Percentiles rank a stretch among this genome's conserved stretches.
phyloP scores from a whole-genome alignment of 1,284 basidiomycete species.

The Rhizoctonia solani region DNA sequence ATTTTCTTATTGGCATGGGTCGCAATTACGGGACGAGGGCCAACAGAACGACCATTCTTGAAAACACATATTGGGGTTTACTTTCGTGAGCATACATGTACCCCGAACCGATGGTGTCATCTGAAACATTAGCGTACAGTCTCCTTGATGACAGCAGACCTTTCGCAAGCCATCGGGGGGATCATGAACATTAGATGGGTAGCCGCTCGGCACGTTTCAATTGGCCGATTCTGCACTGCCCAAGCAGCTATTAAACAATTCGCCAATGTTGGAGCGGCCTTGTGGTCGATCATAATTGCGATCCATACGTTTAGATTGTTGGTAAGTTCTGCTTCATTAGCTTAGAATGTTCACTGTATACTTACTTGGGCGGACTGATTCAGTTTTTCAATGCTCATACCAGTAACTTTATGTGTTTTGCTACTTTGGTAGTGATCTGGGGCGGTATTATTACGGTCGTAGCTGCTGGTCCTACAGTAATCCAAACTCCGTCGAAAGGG shows the following conservation, averaged over 20 bases:
- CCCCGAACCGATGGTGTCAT: neutral
- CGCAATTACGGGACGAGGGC: conserved; percentile 23
- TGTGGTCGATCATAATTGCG: conserved; percentile 48
- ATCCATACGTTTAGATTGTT: conserved; percentile 20
- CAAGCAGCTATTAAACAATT: conserved; percentile 51
- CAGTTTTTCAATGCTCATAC: conserved; percentile 29
- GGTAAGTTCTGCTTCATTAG: neutral
- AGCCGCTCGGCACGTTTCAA: conserved; percentile 44
- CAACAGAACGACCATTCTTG: conserved; percentile 19
- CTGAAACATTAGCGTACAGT: conserved; percentile 36
- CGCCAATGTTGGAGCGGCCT: conserved; percentile 50
- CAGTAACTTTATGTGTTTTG: conserved; percentile 6
- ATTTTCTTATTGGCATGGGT: conserved; percentile 16
- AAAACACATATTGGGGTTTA: conserved; percentile 26
- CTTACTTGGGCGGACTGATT: neutral
- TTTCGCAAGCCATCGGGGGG: conserved; percentile 47
- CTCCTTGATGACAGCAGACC: conserved; percentile 48
- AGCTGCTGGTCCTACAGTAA: conserved; percentile 43
- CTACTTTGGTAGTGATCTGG: conserved; percentile 47
- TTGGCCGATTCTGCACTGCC: conserved; percentile 46
- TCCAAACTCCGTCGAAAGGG: conserved; percentile 39
- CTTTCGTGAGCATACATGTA: conserved; percentile 7
- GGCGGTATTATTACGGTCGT: conserved; percentile 47
- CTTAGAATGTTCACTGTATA: conserved; percentile 39
- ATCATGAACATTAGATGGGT: conserved; percentile 49